Base-by-base conservation (phyloP, 1,284 basidiomycete species). In the Paramarasmius palmivorus region DNA sequence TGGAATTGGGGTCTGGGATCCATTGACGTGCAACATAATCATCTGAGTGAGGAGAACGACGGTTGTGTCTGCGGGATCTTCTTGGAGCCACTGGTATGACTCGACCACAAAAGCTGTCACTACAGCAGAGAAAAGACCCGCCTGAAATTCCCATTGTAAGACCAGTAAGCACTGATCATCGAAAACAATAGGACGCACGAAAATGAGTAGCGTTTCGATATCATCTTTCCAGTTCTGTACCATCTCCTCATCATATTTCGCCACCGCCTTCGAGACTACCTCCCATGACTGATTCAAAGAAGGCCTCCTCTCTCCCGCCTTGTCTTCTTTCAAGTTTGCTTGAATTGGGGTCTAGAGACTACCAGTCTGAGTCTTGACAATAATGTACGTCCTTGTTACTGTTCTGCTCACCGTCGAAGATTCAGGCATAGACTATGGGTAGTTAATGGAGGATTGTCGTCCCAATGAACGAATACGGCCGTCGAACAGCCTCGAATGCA, bases 81-180 rank as follows among this genome's bases (percentile, higher is more conserved):
- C 46, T 36, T 22, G 22, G 4, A 54, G 29, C 45, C 35, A 49
- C 32, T 54, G n/a, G 32, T 54, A 54, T 15, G 34, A 38, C 35
- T 54, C 52, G 10, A 49, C 41, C 32, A 48, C 34, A 22, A 54
- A 54, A 12, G 46, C 52, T 12, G 52, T 54, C 9, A 49, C 19
- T 10, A 49, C 46, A 3, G 44, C 52, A 15, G 52, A 49, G 32
- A 49, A 54, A 5, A 49, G 47, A 23, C 23, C 22, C 3, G 36
- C 36, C 47, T 49, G 22, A n/a, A n/a, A 41, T 19, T 6, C 5
- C 10, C 4, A 34, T 32, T 8, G 34, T 22, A 36, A 22, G 26
- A 49, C 19, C 9, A 25, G 42, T 4, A 32, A 49, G 14, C 15
- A 4, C 25, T 2, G 9, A 47, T 14, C 36, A 44, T 3, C 29